Conservation (phyloP, 1,284 basidiomycete genomes). For the Gomphus bonarii region DNA sequence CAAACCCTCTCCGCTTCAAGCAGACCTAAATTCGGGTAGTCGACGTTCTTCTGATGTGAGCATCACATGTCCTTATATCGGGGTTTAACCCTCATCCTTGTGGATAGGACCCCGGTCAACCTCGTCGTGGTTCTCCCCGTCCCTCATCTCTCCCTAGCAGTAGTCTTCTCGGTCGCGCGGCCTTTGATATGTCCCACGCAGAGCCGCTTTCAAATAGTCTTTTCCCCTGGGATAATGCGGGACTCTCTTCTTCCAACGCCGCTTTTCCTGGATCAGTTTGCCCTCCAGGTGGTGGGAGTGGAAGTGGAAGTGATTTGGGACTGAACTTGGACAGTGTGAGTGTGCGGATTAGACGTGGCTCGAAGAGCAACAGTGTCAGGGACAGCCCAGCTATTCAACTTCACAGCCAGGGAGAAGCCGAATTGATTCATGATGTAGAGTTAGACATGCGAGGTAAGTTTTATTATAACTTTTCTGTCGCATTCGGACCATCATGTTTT, state of each 20-base stretch:
- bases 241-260: slow-evolving; percentile 32
- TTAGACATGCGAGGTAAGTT: neutral
- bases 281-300: slow-evolving; percentile 16
- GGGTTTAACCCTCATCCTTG: slow-evolving; percentile 12
- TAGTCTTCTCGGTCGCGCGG: slow-evolving; percentile 31
- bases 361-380: slow-evolving; percentile 31
- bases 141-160: slow-evolving; percentile 39
- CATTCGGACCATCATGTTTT: neutral
- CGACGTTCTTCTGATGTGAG: slow-evolving; percentile 60
- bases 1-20: neutral
- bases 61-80: neutral
- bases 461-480: neutral
- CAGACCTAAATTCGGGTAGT: slow-evolving; percentile 20
- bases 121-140: slow-evolving; percentile 42
- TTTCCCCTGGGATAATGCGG: slow-evolving; percentile 77
- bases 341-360: slow-evolving; percentile 41
- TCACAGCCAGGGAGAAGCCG: neutral
- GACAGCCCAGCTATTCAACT: slow-evolving; percentile 21
- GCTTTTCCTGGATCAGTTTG: slow-evolving; percentile 33
- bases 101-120: slow-evolving; percentile 67
- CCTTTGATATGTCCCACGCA: slow-evolving; percentile 19
- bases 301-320: slow-evolving; percentile 28
- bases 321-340: slow-evolving; percentile 42
- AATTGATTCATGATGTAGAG: neutral
- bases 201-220: slow-evolving; percentile 25